These are phyloP conservation scores for Monascus ruber DNA, from an alignment of 2,329 filamentous ascomycete species.

Conservation along the genomic window DNA sequence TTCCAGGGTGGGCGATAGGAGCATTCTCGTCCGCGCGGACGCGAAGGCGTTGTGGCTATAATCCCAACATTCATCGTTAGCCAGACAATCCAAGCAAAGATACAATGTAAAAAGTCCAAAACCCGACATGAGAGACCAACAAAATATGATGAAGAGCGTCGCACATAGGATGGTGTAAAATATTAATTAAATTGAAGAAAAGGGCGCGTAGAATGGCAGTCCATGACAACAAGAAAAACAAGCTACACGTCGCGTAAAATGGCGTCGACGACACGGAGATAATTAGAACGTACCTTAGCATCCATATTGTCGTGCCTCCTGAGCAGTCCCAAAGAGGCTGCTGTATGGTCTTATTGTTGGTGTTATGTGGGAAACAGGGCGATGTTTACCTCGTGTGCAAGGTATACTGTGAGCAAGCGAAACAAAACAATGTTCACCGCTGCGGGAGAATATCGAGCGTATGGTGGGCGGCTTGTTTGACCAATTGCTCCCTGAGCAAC, in stretches of 20 bases:
- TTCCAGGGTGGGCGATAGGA: constrained; percentile 39
- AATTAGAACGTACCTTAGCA: constrained; percentile 32
- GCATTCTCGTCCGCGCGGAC: constrained; percentile 61
- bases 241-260: neutral
- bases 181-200: neutral
- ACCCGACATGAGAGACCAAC: neutral
- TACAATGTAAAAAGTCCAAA: neutral
- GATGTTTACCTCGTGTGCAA: neutral
- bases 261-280: constrained; percentile 6
- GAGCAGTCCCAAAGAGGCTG: neutral
- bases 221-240: neutral
- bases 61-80: constrained; percentile 7
- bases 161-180: neutral
- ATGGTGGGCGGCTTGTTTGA: neutral
- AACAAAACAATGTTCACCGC: neutral
- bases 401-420: neutral
- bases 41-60: constrained; percentile 59
- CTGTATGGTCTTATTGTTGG: neutral
- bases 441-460: neutral
- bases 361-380: neutral
- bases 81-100: neutral
- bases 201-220: constrained; percentile 4
- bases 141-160: neutral
- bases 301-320: constrained; percentile 26
- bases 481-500: neutral